phyloP scores from a whole-genome alignment of 2,329 filamentous ascomycete genomes.

The Aspergillus unguis region DNA sequence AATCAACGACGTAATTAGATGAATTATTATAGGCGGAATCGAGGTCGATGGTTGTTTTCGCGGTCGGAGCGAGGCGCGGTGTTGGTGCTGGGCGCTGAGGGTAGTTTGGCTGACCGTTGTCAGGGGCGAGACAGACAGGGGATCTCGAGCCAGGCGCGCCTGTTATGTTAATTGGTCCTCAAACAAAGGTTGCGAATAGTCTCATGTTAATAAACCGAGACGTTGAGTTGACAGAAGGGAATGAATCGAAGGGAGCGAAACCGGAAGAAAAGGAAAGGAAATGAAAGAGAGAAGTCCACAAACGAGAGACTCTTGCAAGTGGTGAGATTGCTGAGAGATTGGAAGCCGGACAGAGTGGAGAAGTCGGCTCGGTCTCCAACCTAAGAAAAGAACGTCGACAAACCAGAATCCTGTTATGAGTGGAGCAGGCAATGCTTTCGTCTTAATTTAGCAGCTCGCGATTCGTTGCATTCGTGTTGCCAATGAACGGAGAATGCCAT shows the following conservation, averaged over 20 bases:
- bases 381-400: slow-evolving; percentile 4
- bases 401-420: too few species aligned
- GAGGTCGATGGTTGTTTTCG: slow-evolving; percentile 3
- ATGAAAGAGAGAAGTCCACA: slow-evolving; percentile 12
- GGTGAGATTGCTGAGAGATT: slow-evolving; percentile 12
- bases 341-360: slow-evolving; percentile 17
- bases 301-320: slow-evolving; percentile 10
- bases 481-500: too few species aligned
- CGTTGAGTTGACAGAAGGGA: slow-evolving; percentile 4
- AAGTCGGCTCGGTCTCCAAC: slow-evolving; percentile 4
- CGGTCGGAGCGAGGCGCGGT: background rate
- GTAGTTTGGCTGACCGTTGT: background rate
- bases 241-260: slow-evolving; percentile 5
- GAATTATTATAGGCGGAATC: background rate
- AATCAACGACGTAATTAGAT: slow-evolving; percentile 1
- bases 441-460: too few species aligned
- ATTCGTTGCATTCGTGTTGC: too few species aligned
- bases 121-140: slow-evolving; percentile 1
- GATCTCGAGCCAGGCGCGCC: background rate
- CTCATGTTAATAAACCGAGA: slow-evolving; percentile 12
- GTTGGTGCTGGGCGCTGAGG: background rate
- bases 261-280: slow-evolving; percentile 11
- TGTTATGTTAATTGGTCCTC: slow-evolving; percentile 11
- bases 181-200: slow-evolving; percentile 4
- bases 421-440: too few species aligned